phyloP scores from a whole-genome alignment of 225 moss, liverwort and hornwort genomes.

The Marchantia paleacea region DNA sequence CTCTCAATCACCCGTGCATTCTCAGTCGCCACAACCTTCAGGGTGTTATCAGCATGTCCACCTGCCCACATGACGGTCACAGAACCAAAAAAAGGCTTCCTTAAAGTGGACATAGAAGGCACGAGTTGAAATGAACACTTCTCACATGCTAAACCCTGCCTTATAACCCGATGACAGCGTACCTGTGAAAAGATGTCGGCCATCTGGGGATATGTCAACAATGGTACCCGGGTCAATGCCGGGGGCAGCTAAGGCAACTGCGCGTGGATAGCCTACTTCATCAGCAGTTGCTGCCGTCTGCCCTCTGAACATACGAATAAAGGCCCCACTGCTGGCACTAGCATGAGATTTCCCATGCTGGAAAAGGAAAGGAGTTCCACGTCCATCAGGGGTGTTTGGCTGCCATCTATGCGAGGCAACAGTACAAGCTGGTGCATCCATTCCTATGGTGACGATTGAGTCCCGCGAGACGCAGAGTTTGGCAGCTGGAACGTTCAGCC shows the following conservation, averaged over 20 bases:
- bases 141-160: background rate
- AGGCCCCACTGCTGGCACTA: conserved; percentile 59
- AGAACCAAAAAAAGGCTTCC: background rate
- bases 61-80: conserved; percentile 45
- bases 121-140: background rate
- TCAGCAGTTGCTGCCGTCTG: conserved; percentile 38
- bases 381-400: conserved; percentile 90
- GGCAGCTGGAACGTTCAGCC: conserved; percentile 85
- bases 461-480: conserved; percentile 74
- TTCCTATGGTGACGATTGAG: conserved; percentile 68
- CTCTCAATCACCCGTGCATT: conserved; percentile 82
- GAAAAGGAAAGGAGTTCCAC: conserved; percentile 81
- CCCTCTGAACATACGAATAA: conserved; percentile 85
- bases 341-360: conserved; percentile 73
- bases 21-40: conserved; percentile 89
- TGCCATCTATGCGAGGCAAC: conserved; percentile 96
- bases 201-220: conserved; percentile 77
- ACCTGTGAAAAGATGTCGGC: conserved; percentile 90
- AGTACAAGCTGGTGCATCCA: conserved; percentile 91
- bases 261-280: conserved; percentile 70
- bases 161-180: background rate
- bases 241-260: conserved; percentile 58
- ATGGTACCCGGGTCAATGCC: conserved; percentile 72
- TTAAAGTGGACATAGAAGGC: background rate
- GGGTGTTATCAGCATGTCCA: conserved; percentile 93